Evolutionary conservation across 176 grass and related monocot species (phyloP).

Genomic region (Phoenix roebelenii): DNA sequence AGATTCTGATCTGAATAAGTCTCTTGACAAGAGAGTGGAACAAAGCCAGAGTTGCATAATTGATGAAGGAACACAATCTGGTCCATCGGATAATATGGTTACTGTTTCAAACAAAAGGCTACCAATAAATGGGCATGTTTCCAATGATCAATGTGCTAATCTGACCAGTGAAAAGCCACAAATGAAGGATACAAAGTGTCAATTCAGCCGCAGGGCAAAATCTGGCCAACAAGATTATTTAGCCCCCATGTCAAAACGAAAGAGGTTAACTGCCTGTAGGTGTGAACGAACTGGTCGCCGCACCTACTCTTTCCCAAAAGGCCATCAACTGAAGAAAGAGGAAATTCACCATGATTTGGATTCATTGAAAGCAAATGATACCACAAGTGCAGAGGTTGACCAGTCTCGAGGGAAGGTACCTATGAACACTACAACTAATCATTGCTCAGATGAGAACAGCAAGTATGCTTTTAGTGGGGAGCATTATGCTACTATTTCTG

Average conservation of each 20-base stretch:
- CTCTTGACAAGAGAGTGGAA: conserved; percentile 19
- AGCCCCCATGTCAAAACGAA: conserved; percentile 45
- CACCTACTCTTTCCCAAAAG: conserved; percentile 18
- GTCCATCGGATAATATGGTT: conserved; percentile 26
- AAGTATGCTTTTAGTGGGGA: conserved; percentile 26
- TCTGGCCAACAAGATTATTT: conserved; percentile 37
- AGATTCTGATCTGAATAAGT: conserved; percentile 17
- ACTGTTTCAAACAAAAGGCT: conserved; percentile 12
- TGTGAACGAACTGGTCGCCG: conserved; percentile 36
- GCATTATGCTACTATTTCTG: conserved; percentile 16
- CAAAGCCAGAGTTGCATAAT: conserved; percentile 13
- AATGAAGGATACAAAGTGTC: conserved; percentile 36
- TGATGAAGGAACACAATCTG: conserved; percentile 25
- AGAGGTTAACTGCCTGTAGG: conserved; percentile 45
- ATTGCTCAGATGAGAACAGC: conserved; percentile 25
- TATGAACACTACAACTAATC: conserved; percentile 27
- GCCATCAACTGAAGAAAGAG: conserved; percentile 28
- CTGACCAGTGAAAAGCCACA: conserved; percentile 19
- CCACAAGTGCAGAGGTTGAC: conserved; percentile 15
- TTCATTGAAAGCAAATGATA: conserved; percentile 21
- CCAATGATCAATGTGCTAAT: conserved; percentile 24
- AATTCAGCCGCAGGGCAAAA: conserved; percentile 38
- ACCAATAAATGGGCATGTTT: conserved; percentile 36
- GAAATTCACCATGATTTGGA: conserved; percentile 25
- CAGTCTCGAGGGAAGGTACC: conserved; percentile 28